Evolutionary conservation across 257 asterid species (phyloP).

Genomic region (Nicotiana knightiana): DNA sequence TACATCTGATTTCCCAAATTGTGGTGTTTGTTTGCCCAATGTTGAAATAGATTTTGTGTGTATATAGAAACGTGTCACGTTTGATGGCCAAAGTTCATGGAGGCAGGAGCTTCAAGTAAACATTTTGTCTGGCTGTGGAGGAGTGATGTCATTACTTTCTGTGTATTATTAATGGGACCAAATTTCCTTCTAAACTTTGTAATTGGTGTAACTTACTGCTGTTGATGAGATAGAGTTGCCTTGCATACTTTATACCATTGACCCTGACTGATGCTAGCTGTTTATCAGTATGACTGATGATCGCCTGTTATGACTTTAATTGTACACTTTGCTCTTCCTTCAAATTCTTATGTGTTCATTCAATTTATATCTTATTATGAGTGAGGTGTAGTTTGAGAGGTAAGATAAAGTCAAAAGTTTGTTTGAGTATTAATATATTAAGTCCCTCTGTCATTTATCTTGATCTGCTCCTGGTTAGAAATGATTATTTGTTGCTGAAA

Average conservation of each 20-base stretch:
- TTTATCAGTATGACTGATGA: background rate
- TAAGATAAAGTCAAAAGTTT: background rate
- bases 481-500: background rate
- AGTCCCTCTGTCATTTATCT: background rate
- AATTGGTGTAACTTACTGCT: background rate
- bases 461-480: background rate
- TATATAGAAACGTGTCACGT: background rate
- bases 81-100: background rate
- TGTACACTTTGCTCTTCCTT: background rate
- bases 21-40: background rate
- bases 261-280: background rate
- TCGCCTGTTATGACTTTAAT: background rate
- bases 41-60: background rate
- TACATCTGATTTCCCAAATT: background rate
- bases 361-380: background rate
- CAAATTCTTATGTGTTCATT: background rate
- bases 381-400: background rate
- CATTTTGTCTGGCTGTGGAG: background rate
- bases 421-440: background rate
- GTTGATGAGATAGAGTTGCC: background rate
- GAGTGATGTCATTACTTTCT: background rate
- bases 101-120: constrained; percentile 5
- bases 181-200: background rate
- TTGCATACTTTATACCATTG: background rate
- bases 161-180: background rate